Percentiles rank a stretch among this genome's conserved stretches.
Evolutionary conservation across 768 basidiomycete species (phyloP).

Genomic region (Chalciporus pseudorubinellus): DNA sequence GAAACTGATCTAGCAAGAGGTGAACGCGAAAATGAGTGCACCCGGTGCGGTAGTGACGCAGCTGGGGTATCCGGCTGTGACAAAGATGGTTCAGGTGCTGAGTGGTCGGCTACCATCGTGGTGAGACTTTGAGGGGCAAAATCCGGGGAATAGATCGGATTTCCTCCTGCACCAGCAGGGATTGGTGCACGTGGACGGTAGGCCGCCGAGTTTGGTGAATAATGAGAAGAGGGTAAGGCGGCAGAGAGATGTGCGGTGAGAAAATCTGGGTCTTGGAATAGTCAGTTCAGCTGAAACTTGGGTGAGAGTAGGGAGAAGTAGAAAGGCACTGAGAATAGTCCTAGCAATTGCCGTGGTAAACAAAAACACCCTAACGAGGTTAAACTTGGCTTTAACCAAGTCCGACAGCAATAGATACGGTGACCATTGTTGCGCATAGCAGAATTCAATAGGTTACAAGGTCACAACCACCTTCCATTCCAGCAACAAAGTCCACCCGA

Average conservation of each 20-base stretch:
- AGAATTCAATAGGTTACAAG: no score
- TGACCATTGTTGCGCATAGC: no score
- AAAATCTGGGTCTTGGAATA: constrained; percentile 26
- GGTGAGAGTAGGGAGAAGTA: constrained; percentile 14
- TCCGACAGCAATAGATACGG: not conserved
- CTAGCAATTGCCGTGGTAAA: constrained; percentile 18
- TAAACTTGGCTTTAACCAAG: not conserved
- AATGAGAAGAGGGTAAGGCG: constrained; percentile 33
- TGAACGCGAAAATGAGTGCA: constrained; percentile 30
- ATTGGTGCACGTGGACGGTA: constrained; percentile 42
- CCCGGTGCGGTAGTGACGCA: constrained; percentile 23
- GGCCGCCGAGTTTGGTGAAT: constrained; percentile 30
- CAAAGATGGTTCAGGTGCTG: constrained; percentile 6
- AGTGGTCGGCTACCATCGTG: constrained; percentile 19
- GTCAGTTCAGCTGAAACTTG: constrained; percentile 14
- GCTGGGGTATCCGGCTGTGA: constrained; percentile 23
- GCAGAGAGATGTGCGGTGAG: constrained; percentile 29
- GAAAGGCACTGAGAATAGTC: constrained; percentile 5
- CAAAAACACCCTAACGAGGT: constrained; percentile 15
- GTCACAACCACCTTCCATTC: not conserved
- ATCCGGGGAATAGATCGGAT: constrained; percentile 26
- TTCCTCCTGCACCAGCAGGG: constrained; percentile 29
- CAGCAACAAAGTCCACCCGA: constrained; percentile 8
- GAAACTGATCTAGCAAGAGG: constrained; percentile 39
- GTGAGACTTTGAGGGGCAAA: constrained; percentile 14